Evolutionary conservation across 2,329 filamentous ascomycete species (phyloP).

Genomic region (Botrytis paeoniae): DNA sequence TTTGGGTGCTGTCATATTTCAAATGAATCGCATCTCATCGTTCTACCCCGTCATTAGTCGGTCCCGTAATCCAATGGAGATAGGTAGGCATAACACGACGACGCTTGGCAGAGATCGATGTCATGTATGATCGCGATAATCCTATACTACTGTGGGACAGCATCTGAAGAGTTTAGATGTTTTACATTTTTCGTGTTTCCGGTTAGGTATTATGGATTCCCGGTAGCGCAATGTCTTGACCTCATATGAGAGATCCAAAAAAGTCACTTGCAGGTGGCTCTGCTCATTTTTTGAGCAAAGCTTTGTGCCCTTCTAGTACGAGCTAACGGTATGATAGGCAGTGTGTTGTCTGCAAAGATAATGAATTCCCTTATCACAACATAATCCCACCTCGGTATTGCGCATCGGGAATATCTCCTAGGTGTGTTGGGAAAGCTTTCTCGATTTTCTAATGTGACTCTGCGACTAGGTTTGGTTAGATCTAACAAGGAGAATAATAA

Average conservation of each 20-base stretch:
- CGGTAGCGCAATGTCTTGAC: no score
- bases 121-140: not conserved
- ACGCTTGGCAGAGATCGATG: not conserved
- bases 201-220: not conserved
- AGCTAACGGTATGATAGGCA: not conserved
- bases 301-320: not conserved
- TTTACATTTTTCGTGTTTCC: accelerated
- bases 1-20: not conserved
- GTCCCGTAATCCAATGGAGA: not conserved
- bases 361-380: not conserved
- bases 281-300: not conserved
- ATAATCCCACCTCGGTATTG: not conserved
- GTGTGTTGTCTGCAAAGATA: not conserved
- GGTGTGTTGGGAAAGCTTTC: not conserved
- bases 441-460: not conserved
- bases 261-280: not conserved
- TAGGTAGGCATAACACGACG: not conserved
- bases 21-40: not conserved
- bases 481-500: no score
- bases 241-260: no score
- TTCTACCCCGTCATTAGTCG: not conserved
- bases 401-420: not conserved
- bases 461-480: no score
- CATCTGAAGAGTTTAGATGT: not conserved
- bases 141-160: not conserved